Evolutionary conservation across 2,329 filamentous ascomycete species (phyloP).

Genomic region (Cladosporium sp.): DNA sequence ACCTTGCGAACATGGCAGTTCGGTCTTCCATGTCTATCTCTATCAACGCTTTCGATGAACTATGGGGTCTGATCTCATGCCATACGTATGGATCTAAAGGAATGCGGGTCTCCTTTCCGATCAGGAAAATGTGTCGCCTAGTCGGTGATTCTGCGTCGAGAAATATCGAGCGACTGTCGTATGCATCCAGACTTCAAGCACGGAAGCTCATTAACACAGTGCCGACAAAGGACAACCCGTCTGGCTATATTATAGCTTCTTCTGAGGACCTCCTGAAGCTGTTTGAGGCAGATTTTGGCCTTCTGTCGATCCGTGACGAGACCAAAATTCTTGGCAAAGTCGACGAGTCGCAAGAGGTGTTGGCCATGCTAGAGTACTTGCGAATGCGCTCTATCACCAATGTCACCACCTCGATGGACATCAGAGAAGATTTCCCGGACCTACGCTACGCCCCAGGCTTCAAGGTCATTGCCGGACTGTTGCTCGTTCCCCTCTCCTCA

Average conservation of each 20-base stretch:
- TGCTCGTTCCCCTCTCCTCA: conserved; percentile 76
- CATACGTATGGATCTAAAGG: conserved; percentile 73
- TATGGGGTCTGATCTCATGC: conserved; percentile 86
- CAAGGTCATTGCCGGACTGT: conserved; percentile 67
- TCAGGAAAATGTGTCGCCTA: conserved; percentile 85
- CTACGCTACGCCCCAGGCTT: conserved; percentile 77
- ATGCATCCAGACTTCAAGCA: conserved; percentile 77
- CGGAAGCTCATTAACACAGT: conserved; percentile 84
- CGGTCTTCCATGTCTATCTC: conserved; percentile 95
- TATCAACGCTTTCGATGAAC: conserved; percentile 76
- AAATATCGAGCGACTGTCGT: conserved; percentile 84
- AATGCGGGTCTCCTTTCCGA: conserved; percentile 89
- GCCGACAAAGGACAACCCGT: conserved; percentile 75
- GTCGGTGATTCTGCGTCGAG: conserved; percentile 81
- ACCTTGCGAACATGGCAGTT: conserved; percentile 82
- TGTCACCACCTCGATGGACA: conserved; percentile 73
- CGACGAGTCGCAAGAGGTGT: conserved; percentile 73
- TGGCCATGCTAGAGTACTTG: conserved; percentile 81
- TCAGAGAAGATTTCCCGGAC: conserved; percentile 74
- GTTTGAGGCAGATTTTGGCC: conserved; percentile 82
- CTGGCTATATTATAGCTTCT: conserved; percentile 85
- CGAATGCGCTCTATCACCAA: conserved; percentile 70
- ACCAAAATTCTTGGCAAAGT: conserved; percentile 77
- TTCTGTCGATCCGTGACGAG: conserved; percentile 81
- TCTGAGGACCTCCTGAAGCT: conserved; percentile 80